Evolutionary conservation across 768 basidiomycete genomes (phyloP).

Genomic region (Gymnopilus dilepis): DNA sequence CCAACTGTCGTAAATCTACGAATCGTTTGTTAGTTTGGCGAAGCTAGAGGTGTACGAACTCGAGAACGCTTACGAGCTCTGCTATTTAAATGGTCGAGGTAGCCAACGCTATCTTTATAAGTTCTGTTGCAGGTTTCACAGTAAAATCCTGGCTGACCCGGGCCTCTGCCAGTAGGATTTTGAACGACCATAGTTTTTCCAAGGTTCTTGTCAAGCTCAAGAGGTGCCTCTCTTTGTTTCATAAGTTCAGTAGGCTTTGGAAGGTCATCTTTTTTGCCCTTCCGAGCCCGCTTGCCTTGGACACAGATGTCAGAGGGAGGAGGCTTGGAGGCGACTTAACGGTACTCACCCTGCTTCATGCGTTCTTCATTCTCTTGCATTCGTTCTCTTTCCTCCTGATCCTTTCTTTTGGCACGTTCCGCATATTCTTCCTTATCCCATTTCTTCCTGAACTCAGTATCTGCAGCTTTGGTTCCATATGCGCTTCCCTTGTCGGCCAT

Average conservation of each 20-base stretch:
- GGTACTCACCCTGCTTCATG: slow-evolving; percentile 73
- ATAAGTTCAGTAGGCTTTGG: slow-evolving; percentile 95
- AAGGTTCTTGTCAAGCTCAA: slow-evolving; percentile 95
- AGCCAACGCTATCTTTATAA: slow-evolving; percentile 92
- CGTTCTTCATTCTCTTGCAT: slow-evolving; percentile 88
- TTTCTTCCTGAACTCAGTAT: slow-evolving; percentile 84
- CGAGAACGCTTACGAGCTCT: slow-evolving; percentile 74
- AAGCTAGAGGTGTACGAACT: neutral
- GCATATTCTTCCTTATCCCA: slow-evolving; percentile 96
- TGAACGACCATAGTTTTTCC: slow-evolving; percentile 95
- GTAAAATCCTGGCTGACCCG: slow-evolving; percentile 92
- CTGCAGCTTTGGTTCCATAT: slow-evolving; percentile 51
- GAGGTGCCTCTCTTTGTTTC: slow-evolving; percentile 81
- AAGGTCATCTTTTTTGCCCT: slow-evolving; percentile 75
- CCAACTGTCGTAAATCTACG: slow-evolving; percentile 87
- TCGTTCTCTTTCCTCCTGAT: slow-evolving; percentile 77
- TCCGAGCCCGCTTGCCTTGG: slow-evolving; percentile 82
- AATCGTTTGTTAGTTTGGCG: slow-evolving; percentile 7
- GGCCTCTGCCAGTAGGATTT: slow-evolving; percentile 78
- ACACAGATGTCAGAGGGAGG: neutral
- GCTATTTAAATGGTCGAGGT: slow-evolving; percentile 95
- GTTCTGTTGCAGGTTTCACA: slow-evolving; percentile 92
- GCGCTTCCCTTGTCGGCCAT: slow-evolving; percentile 49
- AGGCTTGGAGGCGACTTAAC: neutral
- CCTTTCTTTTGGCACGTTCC: slow-evolving; percentile 82